Evolutionary conservation across 1,284 basidiomycete species (phyloP).

Genomic region (Apiotrichum veenhuisii): DNA sequence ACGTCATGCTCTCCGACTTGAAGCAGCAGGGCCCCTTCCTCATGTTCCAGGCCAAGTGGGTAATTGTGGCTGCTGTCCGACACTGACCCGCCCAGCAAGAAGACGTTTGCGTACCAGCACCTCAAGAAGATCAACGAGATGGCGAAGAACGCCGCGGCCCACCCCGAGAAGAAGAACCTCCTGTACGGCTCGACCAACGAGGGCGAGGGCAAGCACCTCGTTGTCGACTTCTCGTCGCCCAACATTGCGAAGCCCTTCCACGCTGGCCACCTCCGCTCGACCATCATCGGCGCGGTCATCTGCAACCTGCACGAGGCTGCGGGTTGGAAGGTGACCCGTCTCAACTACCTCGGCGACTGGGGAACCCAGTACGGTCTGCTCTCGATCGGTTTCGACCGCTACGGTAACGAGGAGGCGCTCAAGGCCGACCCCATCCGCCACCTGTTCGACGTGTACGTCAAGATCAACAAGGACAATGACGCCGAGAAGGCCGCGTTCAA

Average conservation of each 20-base stretch:
- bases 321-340: slow-evolving; percentile 84
- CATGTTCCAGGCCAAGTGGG: slow-evolving; percentile 66
- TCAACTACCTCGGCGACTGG: slow-evolving; percentile 97
- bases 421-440: slow-evolving; percentile 90
- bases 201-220: slow-evolving; percentile 66
- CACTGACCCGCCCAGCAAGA: slow-evolving; percentile 28
- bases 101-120: slow-evolving; percentile 68
- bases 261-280: slow-evolving; percentile 92
- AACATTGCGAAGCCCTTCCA: slow-evolving; percentile 99
- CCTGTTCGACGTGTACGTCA: slow-evolving; percentile 88
- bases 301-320: slow-evolving; percentile 86
- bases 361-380: slow-evolving; percentile 86
- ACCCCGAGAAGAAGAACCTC: slow-evolving; percentile 50
- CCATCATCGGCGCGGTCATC: slow-evolving; percentile 95
- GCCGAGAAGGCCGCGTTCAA: slow-evolving; percentile 52
- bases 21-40: slow-evolving; percentile 74
- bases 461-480: slow-evolving; percentile 78
- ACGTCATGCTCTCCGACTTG: slow-evolving; percentile 54
- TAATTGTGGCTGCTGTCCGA: not conserved
- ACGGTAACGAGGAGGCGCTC: slow-evolving; percentile 79
- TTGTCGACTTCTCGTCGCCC: slow-evolving; percentile 87
- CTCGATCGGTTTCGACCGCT: slow-evolving; percentile 86
- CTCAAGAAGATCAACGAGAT: slow-evolving; percentile 81
- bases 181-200: slow-evolving; percentile 69
- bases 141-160: slow-evolving; percentile 32